These are phyloP conservation scores for Petunia hybrid DNA, from an alignment of 305 asterid genomes.

Conservation along the genomic window DNA sequence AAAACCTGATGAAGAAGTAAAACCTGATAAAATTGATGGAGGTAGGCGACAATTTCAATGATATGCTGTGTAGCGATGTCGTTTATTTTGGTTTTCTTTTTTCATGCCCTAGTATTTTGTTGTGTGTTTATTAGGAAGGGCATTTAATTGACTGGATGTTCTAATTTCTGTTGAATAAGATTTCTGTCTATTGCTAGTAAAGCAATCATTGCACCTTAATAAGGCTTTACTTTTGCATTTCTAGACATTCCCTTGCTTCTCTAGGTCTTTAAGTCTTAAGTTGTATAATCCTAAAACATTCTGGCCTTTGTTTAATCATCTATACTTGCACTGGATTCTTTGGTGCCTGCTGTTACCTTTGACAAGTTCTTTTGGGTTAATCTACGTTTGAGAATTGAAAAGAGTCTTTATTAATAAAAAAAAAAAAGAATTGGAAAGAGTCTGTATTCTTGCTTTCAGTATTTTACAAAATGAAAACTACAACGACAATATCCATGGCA, in stretches of 20 bases:
- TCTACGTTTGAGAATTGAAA: not conserved
- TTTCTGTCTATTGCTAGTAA: not conserved
- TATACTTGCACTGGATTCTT: not conserved
- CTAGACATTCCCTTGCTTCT: slow-evolving; percentile 4
- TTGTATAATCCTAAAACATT: not conserved
- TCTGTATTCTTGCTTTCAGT: not conserved
- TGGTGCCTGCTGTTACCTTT: not conserved
- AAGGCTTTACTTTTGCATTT: not conserved
- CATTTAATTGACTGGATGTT: not conserved
- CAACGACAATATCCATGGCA: not conserved
- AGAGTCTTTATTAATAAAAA: not conserved
- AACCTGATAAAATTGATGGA: slow-evolving; percentile 46
- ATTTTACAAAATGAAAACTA: not conserved
- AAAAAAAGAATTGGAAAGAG: not conserved
- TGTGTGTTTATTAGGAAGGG: not conserved
- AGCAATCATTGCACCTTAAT: slow-evolving; percentile 1
- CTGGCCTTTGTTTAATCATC: not conserved
- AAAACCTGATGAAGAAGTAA: slow-evolving; percentile 34
- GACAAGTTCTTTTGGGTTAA: not conserved
- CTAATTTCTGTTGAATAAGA: not conserved
- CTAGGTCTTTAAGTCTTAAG: slow-evolving; percentile 2
- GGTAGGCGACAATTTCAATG: slow-evolving; percentile 34
- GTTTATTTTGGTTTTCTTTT: not conserved
- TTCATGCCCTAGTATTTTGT: not conserved
- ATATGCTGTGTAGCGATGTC: slow-evolving; percentile 3